Conservation (phyloP, 169 alveolate genomes). For the Neospora caninum region DNA sequence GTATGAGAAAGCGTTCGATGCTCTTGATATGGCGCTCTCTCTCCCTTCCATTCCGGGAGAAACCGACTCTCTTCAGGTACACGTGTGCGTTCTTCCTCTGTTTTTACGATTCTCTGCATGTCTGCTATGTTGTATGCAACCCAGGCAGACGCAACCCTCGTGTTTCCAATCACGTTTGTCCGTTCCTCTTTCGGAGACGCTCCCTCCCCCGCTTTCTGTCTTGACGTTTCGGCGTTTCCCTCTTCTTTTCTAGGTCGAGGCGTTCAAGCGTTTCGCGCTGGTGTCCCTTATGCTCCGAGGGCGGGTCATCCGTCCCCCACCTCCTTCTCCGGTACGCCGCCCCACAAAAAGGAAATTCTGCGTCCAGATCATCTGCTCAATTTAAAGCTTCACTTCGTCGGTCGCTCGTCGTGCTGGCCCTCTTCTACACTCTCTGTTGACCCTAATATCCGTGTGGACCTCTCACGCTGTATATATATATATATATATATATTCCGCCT, state of each 20-base stretch:
- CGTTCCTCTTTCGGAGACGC: not conserved
- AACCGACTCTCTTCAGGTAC: not conserved
- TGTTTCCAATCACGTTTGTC: not conserved
- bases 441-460: not conserved
- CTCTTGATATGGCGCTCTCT: not conserved
- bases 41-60: not conserved
- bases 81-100: not conserved
- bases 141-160: no score
- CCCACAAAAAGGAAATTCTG: not conserved
- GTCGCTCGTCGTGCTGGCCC: not conserved
- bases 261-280: not conserved
- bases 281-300: constrained; percentile 12
- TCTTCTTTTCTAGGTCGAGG: not conserved
- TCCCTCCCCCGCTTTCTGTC: no score
- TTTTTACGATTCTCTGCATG: not conserved
- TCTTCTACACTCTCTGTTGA: not conserved
- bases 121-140: not conserved
- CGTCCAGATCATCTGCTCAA: not conserved
- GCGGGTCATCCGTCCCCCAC: constrained; percentile 3
- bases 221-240: not conserved
- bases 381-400: not conserved
- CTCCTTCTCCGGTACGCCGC: constrained; percentile 29
- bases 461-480: not conserved
- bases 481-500: no score
- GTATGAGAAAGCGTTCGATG: not conserved